Evolutionary conservation across 345 rosid species (phyloP).

Genomic region (Linum lewisii): DNA sequence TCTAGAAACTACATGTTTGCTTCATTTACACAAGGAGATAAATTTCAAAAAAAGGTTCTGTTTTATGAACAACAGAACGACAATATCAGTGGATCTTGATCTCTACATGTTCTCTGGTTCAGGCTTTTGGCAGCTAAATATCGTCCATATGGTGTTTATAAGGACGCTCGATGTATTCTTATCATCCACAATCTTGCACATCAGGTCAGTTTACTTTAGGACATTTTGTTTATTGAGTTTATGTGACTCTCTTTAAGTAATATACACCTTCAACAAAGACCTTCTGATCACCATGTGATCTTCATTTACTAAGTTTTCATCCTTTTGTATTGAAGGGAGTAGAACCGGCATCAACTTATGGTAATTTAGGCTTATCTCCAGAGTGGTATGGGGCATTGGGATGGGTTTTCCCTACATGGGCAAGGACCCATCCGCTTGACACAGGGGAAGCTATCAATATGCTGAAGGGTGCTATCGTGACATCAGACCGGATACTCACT

Average conservation of each 20-base stretch:
- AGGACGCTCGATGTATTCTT: constrained; percentile 75
- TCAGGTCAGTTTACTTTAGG: constrained; percentile 41
- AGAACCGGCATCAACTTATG: constrained; percentile 67
- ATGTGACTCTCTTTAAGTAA: not conserved
- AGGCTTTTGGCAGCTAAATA: constrained; percentile 91
- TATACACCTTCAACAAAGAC: not conserved
- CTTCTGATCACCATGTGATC: not conserved
- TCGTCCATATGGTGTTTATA: constrained; percentile 76
- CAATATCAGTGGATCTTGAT: not conserved
- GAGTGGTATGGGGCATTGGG: constrained; percentile 91
- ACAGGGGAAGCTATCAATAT: constrained; percentile 93
- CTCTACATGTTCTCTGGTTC: constrained; percentile 8
- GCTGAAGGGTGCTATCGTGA: constrained; percentile 91
- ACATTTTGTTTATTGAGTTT: too few species aligned
- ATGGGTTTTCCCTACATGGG: constrained; percentile 98
- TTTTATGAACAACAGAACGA: not conserved
- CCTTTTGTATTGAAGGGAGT: constrained; percentile 56
- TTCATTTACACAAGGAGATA: not conserved
- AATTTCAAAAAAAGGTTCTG: not conserved
- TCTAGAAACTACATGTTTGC: not conserved
- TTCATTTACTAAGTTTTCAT: constrained; percentile 3
- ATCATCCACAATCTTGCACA: constrained; percentile 91
- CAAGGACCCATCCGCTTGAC: constrained; percentile 98
- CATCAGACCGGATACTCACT: constrained; percentile 80
- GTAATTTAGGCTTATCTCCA: constrained; percentile 64